Evolutionary conservation across 2,329 filamentous ascomycete genomes (phyloP).

Genomic region (Arthrobotrys sphaeroides): DNA sequence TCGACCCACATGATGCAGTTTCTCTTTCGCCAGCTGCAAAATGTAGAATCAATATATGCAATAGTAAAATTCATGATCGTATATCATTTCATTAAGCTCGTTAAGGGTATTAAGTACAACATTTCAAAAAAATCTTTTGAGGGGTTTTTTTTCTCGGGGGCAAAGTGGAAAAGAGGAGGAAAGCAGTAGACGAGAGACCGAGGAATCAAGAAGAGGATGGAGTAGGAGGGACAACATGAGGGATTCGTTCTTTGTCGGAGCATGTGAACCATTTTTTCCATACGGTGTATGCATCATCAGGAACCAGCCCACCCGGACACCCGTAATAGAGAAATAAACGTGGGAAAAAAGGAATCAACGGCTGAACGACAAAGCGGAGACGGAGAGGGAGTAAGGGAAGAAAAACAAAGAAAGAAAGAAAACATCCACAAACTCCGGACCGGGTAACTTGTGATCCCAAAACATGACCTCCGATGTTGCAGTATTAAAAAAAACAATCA

Average conservation of each 20-base stretch:
- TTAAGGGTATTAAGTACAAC: slow-evolving; percentile 19
- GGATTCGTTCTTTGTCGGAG: background rate
- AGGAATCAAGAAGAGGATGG: background rate
- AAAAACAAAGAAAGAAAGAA: background rate
- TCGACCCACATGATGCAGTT: slow-evolving; percentile 3
- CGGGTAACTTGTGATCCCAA: slow-evolving; percentile 5
- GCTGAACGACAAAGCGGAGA: background rate
- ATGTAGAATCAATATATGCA: no score
- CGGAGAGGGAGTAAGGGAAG: background rate
- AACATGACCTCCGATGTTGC: background rate
- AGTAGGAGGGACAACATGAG: background rate
- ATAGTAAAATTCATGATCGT: background rate
- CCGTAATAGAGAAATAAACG: background rate
- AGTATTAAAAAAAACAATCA: background rate
- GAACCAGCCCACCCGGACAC: slow-evolving; percentile 12
- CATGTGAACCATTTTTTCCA: slow-evolving; percentile 18
- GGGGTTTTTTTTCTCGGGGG: background rate
- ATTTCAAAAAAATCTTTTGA: background rate
- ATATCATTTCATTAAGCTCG: slow-evolving; percentile 13
- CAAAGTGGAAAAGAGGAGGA: background rate
- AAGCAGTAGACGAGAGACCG: background rate
- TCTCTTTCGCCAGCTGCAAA: background rate
- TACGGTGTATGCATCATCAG: slow-evolving; percentile 27
- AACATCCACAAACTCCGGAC: background rate
- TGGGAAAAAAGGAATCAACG: background rate